A percentile compares a stretch with the other conserved stretches of the same genome.
These are phyloP conservation scores for Marsdenia floribunda DNA, from an alignment of 257 asterid genomes.

Conservation along the genomic window DNA sequence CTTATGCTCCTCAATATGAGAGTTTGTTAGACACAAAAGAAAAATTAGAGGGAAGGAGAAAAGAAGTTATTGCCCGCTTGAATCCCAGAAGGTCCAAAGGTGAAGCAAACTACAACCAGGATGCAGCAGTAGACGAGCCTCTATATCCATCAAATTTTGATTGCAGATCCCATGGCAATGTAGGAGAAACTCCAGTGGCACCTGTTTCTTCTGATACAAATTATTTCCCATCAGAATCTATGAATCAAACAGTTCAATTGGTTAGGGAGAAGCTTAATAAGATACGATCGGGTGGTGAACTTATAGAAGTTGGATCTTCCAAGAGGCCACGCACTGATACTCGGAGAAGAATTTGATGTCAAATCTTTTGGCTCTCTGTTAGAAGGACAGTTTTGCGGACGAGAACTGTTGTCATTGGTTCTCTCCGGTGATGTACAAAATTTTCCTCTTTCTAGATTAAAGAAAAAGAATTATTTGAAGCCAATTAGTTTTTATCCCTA, in stretches of 20 bases:
- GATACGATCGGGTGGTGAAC: constrained; percentile 53
- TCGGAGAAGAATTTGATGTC: too few relatives aligned
- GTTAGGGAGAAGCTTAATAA: constrained; percentile 76
- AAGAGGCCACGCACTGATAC: too few relatives aligned
- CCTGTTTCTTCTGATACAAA: constrained; percentile 35
- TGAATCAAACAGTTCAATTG: constrained; percentile 71
- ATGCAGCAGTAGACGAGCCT: constrained; percentile 11
- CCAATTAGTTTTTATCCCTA: background rate
- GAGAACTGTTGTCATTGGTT: background rate
- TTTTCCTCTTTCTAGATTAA: background rate
- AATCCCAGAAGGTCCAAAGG: constrained; percentile 51
- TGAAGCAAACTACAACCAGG: constrained; percentile 20
- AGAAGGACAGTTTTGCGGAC: background rate
- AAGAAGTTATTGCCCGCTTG: constrained; percentile 63
- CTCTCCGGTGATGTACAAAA: background rate
- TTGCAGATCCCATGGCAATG: constrained; percentile 3
- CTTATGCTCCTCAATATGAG: constrained; percentile 75
- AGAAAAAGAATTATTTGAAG: background rate
- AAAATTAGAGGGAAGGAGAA: constrained; percentile 80
- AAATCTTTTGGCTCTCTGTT: background rate
- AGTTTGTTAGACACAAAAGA: constrained; percentile 59
- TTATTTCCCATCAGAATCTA: constrained; percentile 66
- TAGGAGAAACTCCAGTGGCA: constrained; percentile 27
- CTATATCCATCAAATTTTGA: background rate
- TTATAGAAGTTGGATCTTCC: constrained; percentile 21